Percentiles rank a stretch among this genome's conserved stretches.
Evolutionary conservation across 352 stramenopile genomes (phyloP).

Genomic region (Phytophthora chlamydospora): DNA sequence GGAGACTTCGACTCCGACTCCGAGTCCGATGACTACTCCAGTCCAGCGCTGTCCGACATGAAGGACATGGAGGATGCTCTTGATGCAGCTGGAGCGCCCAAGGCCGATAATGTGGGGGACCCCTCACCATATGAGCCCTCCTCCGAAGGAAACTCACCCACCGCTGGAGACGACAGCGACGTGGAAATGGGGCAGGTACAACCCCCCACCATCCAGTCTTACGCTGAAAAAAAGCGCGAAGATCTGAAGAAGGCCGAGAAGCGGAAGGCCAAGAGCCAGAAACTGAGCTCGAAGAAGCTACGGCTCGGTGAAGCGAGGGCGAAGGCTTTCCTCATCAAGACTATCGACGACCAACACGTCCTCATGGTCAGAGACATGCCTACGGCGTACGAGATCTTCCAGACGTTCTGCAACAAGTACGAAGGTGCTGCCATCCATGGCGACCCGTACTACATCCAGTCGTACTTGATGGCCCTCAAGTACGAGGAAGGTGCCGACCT

Average conservation of each 20-base stretch:
- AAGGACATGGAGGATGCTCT: background rate
- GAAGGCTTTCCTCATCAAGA: slow-evolving; percentile 17
- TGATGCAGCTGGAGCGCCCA: background rate
- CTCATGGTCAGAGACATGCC: slow-evolving; percentile 17
- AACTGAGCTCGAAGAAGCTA: slow-evolving; percentile 15
- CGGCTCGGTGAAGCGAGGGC: slow-evolving; percentile 9
- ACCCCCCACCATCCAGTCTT: background rate
- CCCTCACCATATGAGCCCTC: slow-evolving; percentile 2
- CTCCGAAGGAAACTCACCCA: background rate
- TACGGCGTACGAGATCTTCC: slow-evolving; percentile 20
- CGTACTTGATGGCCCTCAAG: no score
- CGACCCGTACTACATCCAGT: no score
- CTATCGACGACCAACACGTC: slow-evolving; percentile 18
- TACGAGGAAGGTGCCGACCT: no score
- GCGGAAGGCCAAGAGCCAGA: slow-evolving; percentile 11
- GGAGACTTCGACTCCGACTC: background rate
- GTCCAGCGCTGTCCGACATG: background rate
- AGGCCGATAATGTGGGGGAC: background rate
- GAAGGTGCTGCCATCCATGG: no score
- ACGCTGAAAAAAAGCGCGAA: slow-evolving; percentile 4
- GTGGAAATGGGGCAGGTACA: background rate
- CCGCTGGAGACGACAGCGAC: slow-evolving; percentile 1
- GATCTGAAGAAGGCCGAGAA: slow-evolving; percentile 15
- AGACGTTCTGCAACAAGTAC: background rate
- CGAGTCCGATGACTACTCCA: background rate